Base-by-base conservation (phyloP, 2,329 filamentous ascomycete species). In the Aplosporella prunicola region DNA sequence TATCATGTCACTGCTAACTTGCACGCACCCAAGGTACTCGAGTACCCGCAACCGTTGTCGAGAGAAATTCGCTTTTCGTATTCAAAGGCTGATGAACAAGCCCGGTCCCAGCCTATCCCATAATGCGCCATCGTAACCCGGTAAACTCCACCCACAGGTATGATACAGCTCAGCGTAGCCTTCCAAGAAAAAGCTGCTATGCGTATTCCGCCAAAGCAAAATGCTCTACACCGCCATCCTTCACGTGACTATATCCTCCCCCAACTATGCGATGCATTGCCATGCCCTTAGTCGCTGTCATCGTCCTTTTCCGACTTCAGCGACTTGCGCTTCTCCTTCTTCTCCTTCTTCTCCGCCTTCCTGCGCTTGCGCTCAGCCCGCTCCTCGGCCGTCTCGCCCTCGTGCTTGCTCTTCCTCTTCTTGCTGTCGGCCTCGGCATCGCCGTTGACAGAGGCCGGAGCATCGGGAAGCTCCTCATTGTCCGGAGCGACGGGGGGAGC, bases 281-380 rank as follows among this genome's bases (percentile, higher is more conserved):
- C 2, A 29, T 7, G 14, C 11, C n/a, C 20, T 22, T 29, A 41
- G 10, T 41, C 39, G 39, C 33, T 41, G 33, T 41, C 39, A 20
- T 33, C 37, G 34, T 41, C 39, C 28, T 36, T 37, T n/a, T 31
- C 16, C 15, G 38, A 40, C 39, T 36, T 37, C 14, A 27, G 28
- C 14, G 45, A 45, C 60, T 84, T 79, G 17, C 77, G 63, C 11
- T 77, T 80, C 66, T 86, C 80, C 52, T 81, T 80, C 23, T 85
- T 80, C 58, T 84, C 80, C 72, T 87, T 78, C 67, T 84, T 83
- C 52, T 80, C 76, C 70, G 84, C 91, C 72, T 86, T 86, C 66
- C 80, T 78, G 63, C 78, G 54, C 53, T 67, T 67, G 40, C 63
- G 61, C 51, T 67, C 64, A 5, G 63, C 64, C 51, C 63, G 62